Evolutionary conservation across 305 asterid species (phyloP).

Genomic region (Withania somnifera): DNA sequence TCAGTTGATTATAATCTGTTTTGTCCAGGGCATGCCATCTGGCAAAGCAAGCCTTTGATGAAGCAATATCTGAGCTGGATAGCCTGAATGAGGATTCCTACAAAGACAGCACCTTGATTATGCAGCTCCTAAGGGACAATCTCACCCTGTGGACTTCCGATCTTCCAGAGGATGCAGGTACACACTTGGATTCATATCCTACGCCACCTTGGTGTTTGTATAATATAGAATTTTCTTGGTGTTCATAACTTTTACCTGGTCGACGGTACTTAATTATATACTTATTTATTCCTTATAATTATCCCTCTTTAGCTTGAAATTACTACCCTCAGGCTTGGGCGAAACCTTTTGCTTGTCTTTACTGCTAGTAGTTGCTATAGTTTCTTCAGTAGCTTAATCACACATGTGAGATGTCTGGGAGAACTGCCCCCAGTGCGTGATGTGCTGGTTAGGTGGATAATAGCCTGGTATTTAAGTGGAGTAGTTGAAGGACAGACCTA

Average conservation of each 20-base stretch:
- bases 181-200: background rate
- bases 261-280: background rate
- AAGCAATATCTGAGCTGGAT: constrained; percentile 81
- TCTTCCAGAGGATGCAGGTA: constrained; percentile 62
- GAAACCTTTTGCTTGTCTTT: background rate
- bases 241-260: background rate
- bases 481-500: background rate
- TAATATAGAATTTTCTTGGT: background rate
- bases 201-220: background rate
- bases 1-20: background rate
- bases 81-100: constrained; percentile 73
- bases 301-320: background rate
- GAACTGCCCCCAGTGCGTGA: background rate
- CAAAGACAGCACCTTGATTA: constrained; percentile 84
- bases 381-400: background rate
- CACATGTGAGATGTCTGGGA: background rate
- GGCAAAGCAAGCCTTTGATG: constrained; percentile 96
- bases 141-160: constrained; percentile 75
- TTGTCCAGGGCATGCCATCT: constrained; percentile 75
- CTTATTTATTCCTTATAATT: background rate
- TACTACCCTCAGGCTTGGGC: background rate
- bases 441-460: background rate
- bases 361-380: background rate
- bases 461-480: background rate
- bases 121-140: constrained; percentile 91